Base-by-base conservation (phyloP, 2,329 filamentous ascomycete genomes). In the Aspergillus tanneri region DNA sequence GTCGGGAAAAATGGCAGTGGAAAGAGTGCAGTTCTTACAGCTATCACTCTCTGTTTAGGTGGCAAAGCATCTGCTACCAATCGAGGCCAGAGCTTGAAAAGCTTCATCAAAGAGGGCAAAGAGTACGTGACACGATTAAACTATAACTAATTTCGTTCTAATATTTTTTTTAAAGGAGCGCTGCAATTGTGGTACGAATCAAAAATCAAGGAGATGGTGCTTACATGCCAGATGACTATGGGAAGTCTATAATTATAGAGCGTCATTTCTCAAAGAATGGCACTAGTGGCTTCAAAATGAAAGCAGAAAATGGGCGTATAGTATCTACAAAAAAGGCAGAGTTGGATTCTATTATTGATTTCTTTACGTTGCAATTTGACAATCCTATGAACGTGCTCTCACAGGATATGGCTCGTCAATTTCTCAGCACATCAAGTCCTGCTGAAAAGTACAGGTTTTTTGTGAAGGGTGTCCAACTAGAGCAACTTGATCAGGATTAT, bases 1-100 rank as follows among this genome's bases (percentile, higher is more conserved):
- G 91, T 96, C 46, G 93, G 93, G 12, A 90, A 96, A 68, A 99
- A 99, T 65, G 93, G 93, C 24, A 97, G 92, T 65, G 93, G 93
- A 27, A 99, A 99, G 74, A 99, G 93, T 67, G 93, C 93, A 2
- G 87, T 97, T 11, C 74, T 99, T 22, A 97, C 93, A 0, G 93
- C 90, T 4, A 82, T 99, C 55, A 96, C 90, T 0, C 78, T 99
- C 25, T 97, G 93, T 63, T 77, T 99, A n/a, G 93, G 93, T 51
- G 92, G 88, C 16, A 97, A 96, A 69, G 91, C 93, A 2, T 89
- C 89, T 46, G 83, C 88, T 12, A 97, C 93, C 3, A 97, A 97
- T 63, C 87, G 93, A 55, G 93, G 90, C 30, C 87, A 88, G 43
- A 95, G 86, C 60, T 73, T 99, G 21, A 95, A 95, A 69, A 88